Base-by-base conservation (phyloP, 805 yeast species). In the Yarrowia yakushimensis region DNA sequence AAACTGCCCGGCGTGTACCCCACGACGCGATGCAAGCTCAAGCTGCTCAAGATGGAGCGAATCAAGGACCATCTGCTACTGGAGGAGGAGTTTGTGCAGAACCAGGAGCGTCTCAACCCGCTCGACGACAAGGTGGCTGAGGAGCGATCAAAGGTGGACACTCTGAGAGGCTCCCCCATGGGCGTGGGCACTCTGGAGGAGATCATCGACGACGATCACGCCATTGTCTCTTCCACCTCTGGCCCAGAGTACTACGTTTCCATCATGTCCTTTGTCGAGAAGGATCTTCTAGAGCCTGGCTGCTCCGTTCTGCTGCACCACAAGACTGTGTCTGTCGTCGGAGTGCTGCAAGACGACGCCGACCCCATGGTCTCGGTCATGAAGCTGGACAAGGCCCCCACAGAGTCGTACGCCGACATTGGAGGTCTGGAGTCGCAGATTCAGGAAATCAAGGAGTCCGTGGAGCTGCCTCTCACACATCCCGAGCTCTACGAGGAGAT, bases 181-280 rank as follows among this genome's bases (percentile, higher is more conserved):
- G 87, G 96, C 41, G 88, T 94, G 65, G 99, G 99, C 55, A 91
- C 97, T 2, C 80, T 94, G 70, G 99, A 94, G 73, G 99, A 94
- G 78, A 90, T 94, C 65, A 90, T 94, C 68, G 99, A 94, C 72
- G 99, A 94, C 75, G 99, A 94, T 73, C 99, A 94, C 76, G 99
- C 99, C 18, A 94, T 94, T 78, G 97, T 94, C 46, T 90, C 97
- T 50, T 86, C 96, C 61, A 85, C 96, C 7, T 90, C 97, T 12
- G 97, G 98, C 22, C 96, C 98, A 7, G 99, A 94, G 76, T 94
- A 92, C 76, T 94, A 94, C 73, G 99, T 94, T 34, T 87, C 97
- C 6, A 94, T 94, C 68, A 79, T 96, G 76, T 90, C 97, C 11
- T 94, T 94, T 79, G 99, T 94, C 17, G 99, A 94, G 75, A 94